A percentile compares a stretch with the other conserved stretches of the same genome.
phyloP scores from a whole-genome alignment of 2,329 filamentous ascomycete genomes.

The Cladophialophora bantiana region DNA sequence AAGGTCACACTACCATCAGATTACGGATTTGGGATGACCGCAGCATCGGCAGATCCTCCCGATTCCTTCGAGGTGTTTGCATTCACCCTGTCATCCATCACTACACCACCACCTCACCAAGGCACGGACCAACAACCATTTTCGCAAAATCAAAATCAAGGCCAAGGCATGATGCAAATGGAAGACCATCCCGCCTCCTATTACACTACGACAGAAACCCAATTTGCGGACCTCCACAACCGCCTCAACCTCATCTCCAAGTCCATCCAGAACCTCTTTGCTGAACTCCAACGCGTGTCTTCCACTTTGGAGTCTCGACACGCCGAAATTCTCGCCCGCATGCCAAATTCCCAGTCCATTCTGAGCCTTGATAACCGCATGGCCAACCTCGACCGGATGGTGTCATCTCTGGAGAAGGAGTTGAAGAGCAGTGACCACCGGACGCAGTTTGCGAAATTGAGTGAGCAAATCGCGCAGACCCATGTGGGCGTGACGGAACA shows the following conservation, averaged over 20 bases:
- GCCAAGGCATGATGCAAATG: slow-evolving; percentile 46
- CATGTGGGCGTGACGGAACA: slow-evolving; percentile 60
- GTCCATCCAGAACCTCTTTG: slow-evolving; percentile 63
- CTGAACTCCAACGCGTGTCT: slow-evolving; percentile 62
- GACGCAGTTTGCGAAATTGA: slow-evolving; percentile 60
- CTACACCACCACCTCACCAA: slow-evolving; percentile 42
- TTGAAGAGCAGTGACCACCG: slow-evolving; percentile 59
- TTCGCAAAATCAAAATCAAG: slow-evolving; percentile 43
- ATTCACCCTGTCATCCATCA: slow-evolving; percentile 66
- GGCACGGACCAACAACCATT: slow-evolving; percentile 45
- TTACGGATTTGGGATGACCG: slow-evolving; percentile 86
- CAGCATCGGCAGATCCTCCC: slow-evolving; percentile 85
- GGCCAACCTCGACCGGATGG: slow-evolving; percentile 60
- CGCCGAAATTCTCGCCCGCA: slow-evolving; percentile 57
- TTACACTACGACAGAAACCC: slow-evolving; percentile 58
- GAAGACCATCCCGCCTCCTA: slow-evolving; percentile 53
- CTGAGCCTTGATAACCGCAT: slow-evolving; percentile 55
- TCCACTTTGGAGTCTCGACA: slow-evolving; percentile 59
- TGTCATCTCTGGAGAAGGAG: slow-evolving; percentile 61
- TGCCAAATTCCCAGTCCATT: slow-evolving; percentile 49
- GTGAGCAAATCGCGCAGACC: slow-evolving; percentile 61
- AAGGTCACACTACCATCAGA: slow-evolving; percentile 77
- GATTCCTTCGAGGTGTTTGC: slow-evolving; percentile 96
- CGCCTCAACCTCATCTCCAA: slow-evolving; percentile 71
- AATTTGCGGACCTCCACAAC: slow-evolving; percentile 85